Evolutionary conservation across 345 rosid species (phyloP), one percentile per base, ranked within the genome.

Genomic region (Populus nigra): DNA sequence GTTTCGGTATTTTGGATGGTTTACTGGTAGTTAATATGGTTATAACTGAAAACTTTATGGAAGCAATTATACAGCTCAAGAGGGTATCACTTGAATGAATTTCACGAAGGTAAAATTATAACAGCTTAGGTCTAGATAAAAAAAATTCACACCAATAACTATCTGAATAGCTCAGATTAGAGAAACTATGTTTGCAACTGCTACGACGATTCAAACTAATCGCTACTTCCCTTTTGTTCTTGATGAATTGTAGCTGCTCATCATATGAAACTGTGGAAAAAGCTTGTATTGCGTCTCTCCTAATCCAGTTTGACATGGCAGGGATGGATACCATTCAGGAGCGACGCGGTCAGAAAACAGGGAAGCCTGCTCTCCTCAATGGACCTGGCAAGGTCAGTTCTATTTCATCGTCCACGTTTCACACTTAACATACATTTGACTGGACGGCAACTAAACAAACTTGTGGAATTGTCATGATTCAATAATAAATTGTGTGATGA

Each of bases 321-420:
- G 99, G 99, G 62, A 74, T 96, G 78, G 93, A 88, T 83, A 93
- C 96, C 55, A 93, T 95, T 83, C 94, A 92, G 86, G 87, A 84
- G 77, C 97, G 98, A 1, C 91, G 99, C 10, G 91, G 92, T 85
- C 90, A 85, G 85, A 83, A 80, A 81, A 95, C 93, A 1, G 89
- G 90, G 68, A 93, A 93, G 68, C 98, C 97, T 29, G 49, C 85
- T 82, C 96, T 93, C 78, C 90, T 95, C 41, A 83, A 89, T 68
- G 98, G 99, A 25, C 99, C 99, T 70, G 98, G 99, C 49, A 95
- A 95, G 94, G 99, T 93, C 70, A 70, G 88, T 77, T 82, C 36
- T 29, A 15, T 67, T 73, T 68, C 53, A 50, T 70, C 43, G 47
- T 31, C 33, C 53, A 4, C 53, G 18, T 47, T 47, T 47, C 53